A percentile compares a stretch with the other conserved stretches of the same genome.
phyloP scores from a whole-genome alignment of 2,329 filamentous ascomycete genomes.

The Talaromyces albobiverticillius region DNA sequence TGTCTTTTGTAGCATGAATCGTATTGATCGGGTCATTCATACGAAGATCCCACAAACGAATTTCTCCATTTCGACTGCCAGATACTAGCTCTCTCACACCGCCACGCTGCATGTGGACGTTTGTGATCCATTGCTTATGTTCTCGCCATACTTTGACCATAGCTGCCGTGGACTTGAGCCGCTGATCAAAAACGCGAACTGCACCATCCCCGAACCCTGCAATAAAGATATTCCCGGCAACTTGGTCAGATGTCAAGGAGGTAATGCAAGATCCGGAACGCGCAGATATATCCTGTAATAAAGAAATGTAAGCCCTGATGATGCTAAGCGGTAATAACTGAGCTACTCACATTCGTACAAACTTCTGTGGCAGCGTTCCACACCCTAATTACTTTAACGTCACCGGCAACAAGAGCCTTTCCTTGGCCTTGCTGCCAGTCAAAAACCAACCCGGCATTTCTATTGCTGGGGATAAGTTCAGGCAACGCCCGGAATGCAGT shows the following conservation, averaged over 20 bases:
- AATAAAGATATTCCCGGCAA: constrained; percentile 93
- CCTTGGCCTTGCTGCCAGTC: constrained; percentile 99
- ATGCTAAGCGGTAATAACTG: not conserved
- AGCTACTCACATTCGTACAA: constrained; percentile 64
- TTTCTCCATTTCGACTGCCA: constrained; percentile 86
- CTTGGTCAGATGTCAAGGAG: constrained; percentile 92
- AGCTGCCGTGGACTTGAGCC: constrained; percentile 75
- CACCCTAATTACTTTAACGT: constrained; percentile 90
- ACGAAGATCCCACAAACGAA: constrained; percentile 94
- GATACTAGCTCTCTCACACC: constrained; percentile 88
- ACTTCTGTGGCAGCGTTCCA: constrained; percentile 95
- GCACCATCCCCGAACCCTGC: constrained; percentile 96
- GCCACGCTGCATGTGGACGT: constrained; percentile 93
- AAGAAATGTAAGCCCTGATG: not conserved
- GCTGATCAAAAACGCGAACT: constrained; percentile 89
- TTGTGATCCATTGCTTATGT: constrained; percentile 92
- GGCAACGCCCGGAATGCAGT: constrained; percentile 89
- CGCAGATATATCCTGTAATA: constrained; percentile 74
- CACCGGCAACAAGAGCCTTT: constrained; percentile 89
- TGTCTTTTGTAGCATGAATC: constrained; percentile 72
- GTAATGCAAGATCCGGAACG: constrained; percentile 95
- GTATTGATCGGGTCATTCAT: constrained; percentile 74
- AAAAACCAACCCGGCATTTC: constrained; percentile 93
- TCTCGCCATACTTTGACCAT: constrained; percentile 98
- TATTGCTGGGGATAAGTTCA: constrained; percentile 89